Evolutionary conservation across 106 monocot species (phyloP).

Genomic region (Dendrobium nobile): DNA sequence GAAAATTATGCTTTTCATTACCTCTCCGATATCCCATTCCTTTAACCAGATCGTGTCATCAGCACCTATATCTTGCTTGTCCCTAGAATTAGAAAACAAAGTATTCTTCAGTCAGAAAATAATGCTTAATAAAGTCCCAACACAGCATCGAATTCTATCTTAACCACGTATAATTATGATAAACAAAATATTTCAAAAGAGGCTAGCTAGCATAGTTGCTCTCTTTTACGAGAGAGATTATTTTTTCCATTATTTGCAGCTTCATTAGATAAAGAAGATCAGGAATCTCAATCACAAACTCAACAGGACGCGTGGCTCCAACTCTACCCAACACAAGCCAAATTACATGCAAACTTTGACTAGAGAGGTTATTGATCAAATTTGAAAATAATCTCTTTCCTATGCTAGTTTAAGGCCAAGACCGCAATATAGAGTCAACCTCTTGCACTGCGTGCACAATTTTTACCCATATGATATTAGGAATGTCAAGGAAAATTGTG

Average conservation of each 20-base stretch:
- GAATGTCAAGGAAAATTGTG: not conserved
- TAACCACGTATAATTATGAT: not conserved
- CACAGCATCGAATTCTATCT: not conserved
- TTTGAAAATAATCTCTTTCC: not conserved
- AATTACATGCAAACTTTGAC: not conserved
- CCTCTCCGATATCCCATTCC: slow-evolving; percentile 13
- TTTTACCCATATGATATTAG: not conserved
- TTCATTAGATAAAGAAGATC: not conserved
- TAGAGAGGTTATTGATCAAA: not conserved
- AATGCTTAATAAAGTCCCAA: not conserved
- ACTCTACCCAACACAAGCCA: not conserved
- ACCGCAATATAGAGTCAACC: not conserved
- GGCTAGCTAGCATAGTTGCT: not conserved
- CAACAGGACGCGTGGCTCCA: not conserved
- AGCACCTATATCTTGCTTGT: not conserved
- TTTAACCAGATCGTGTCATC: slow-evolving; percentile 6
- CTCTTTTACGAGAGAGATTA: not conserved
- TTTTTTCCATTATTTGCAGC: not conserved
- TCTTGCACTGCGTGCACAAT: not conserved
- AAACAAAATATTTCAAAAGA: not conserved
- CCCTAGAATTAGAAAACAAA: not conserved
- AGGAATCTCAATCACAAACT: not conserved
- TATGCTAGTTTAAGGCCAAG: not conserved
- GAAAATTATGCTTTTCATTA: not conserved
- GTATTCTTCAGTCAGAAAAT: not conserved